Evolutionary conservation across 2,329 filamentous ascomycete genomes (phyloP), one percentile per base, ranked within the genome.

Genomic region (Talaromyces verruculosus): DNA sequence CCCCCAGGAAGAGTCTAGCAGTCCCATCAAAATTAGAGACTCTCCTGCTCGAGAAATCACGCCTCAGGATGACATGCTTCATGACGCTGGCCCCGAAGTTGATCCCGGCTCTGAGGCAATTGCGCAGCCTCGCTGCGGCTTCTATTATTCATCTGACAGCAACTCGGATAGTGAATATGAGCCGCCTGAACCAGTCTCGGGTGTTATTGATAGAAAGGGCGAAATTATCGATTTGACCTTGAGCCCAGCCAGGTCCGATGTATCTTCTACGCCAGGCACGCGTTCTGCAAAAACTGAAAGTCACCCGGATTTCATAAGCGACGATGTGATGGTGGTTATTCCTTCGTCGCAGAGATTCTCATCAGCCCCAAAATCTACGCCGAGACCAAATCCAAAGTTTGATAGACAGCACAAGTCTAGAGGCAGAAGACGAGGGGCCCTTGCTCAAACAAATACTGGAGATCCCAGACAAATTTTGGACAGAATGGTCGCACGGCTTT

Each of bases 191-290:
- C 49, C 62, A 15, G 15, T 67, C 41, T 11, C 61, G 15, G 19
- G 41, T 2, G 30, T 65, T 30, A 35, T 30, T 11, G 51, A 35
- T 19, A 28, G 53, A 53, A 64, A 67, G 37, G 55, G 69, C 57
- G 72, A 74, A 10, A 57, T 70, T 17, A 73, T 78, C 49, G 79
- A 81, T 69, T 69, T 81, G 45, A 80, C 75, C 5, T 58, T 61
- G 39, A 73, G 72, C 28, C 69, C 70, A 11, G 64, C 70, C n/a
- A 53, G 11, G 28, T 43, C 49, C 25, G 43, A 63, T 39, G 28
- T 28, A 15, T 30, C 45, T 43, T 41, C 59, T 4, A 22, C 39
- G 10, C 30, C 30, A 25, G 49, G n/a, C 28, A 80, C 78, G 0
- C 78, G 78, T 6, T 75, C 76, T 33, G 64, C 79, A 7, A 77